phyloP scores from a whole-genome alignment of 2,329 filamentous ascomycete genomes.

The Claviceps purpurea region DNA sequence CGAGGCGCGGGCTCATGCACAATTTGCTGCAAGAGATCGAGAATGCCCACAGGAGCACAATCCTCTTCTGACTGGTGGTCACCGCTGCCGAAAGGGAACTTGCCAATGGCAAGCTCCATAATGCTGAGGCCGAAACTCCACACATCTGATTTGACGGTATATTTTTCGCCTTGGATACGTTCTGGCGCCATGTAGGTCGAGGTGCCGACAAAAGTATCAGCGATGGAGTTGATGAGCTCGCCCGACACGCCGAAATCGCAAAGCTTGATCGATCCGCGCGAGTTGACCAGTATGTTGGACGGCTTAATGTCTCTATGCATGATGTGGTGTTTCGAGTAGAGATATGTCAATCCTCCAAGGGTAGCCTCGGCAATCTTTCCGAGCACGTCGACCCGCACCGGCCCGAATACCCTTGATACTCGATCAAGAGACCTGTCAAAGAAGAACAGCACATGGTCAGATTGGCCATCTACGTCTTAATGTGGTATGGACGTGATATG shows the following conservation, averaged over 20 bases:
- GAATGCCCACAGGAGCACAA: slow-evolving; percentile 79
- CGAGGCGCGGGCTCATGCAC: slow-evolving; percentile 90
- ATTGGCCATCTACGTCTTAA: not conserved
- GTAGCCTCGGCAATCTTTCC: slow-evolving; percentile 97
- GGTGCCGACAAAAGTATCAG: slow-evolving; percentile 95
- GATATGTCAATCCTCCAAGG: slow-evolving; percentile 82
- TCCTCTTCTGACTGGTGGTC: slow-evolving; percentile 59
- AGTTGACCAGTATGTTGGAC: slow-evolving; percentile 94
- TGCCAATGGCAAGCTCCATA: slow-evolving; percentile 95
- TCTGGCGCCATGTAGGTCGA: slow-evolving; percentile 99
- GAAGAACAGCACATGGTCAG: not conserved
- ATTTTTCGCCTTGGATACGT: slow-evolving; percentile 90
- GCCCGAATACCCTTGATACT: slow-evolving; percentile 88
- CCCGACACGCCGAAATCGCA: slow-evolving; percentile 99
- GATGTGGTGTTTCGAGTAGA: slow-evolving; percentile 90
- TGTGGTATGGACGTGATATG: not conserved
- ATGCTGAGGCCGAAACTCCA: slow-evolving; percentile 94
- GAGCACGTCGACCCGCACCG: slow-evolving; percentile 86
- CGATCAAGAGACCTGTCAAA: slow-evolving; percentile 67
- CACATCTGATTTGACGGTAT: slow-evolving; percentile 96
- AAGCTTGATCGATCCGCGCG: slow-evolving; percentile 84
- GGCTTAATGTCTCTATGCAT: slow-evolving; percentile 99
- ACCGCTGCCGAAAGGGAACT: slow-evolving; percentile 81
- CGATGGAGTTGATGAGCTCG: slow-evolving; percentile 93
- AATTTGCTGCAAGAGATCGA: slow-evolving; percentile 93